These are phyloP conservation scores for Syzygium oleosum DNA, from an alignment of 345 rosid genomes.

Conservation along the genomic window DNA sequence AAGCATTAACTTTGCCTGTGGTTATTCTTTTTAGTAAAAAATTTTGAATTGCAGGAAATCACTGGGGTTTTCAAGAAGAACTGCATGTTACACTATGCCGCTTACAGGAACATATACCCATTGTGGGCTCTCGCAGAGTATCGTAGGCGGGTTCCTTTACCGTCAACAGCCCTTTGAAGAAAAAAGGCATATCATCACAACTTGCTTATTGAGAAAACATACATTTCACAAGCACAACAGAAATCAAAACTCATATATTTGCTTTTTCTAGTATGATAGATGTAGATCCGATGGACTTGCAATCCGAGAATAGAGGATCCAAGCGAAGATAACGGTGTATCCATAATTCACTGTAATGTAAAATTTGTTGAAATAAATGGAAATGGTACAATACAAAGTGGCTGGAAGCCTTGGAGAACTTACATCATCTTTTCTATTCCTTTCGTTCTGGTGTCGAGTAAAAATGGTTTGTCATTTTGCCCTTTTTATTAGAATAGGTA, in stretches of 20 bases:
- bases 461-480: neutral
- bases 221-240: neutral
- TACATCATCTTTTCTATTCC: neutral
- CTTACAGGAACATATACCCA: slow-evolving; percentile 33
- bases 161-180: neutral
- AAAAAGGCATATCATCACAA: neutral
- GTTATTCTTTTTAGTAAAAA: neutral
- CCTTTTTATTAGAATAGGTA: neutral
- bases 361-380: neutral
- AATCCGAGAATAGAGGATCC: neutral
- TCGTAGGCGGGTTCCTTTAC: slow-evolving; percentile 8
- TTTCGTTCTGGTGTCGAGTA: neutral
- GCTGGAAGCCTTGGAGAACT: no score
- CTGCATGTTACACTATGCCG: slow-evolving; percentile 30
- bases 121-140: slow-evolving; percentile 44
- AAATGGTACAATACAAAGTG: neutral
- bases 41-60: slow-evolving; percentile 22
- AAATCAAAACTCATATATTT: neutral
- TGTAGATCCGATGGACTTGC: neutral
- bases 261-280: neutral
- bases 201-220: neutral
- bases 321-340: neutral
- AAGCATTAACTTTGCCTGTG: neutral
- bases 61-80: slow-evolving; percentile 34
- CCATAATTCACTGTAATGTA: neutral